Evolutionary conservation across 352 stramenopile species (phyloP), one percentile per base, ranked within the genome.

Genomic region (Halophytophthora batemanensis): DNA sequence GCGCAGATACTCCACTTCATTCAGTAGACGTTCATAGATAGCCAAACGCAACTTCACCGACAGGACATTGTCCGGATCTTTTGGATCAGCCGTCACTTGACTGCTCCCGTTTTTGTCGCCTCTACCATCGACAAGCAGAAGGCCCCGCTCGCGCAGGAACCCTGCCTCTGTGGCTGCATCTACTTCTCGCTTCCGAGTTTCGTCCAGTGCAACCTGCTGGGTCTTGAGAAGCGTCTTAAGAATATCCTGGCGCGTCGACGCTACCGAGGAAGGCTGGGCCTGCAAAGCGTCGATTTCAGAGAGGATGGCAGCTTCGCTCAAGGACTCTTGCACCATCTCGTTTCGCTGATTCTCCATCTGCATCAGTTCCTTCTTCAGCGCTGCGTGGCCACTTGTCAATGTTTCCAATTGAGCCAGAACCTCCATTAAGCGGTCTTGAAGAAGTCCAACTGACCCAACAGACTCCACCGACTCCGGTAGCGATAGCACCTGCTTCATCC

Each of bases 371-470:
- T 62, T 40, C 14, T 50, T 39, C 14, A 78, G 40, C 15, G 14
- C 44, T 2, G 47, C 29, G 15, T 67, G 72, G 12, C 53, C 44
- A 3, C 14, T 37, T 35, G 58, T 61, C 15, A 75, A 48, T 6
- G 45, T 36, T 21, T 72, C 69, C 0, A 85, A 23, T 43, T 74
- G 63, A 4, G 25, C 48, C 22, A 87, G 25, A 37, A 69, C 19
- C 2, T 44, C 36, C 2, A 35, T 35, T 12, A 79, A 34, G 2
- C 61, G 49, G 15, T 65, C 53, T 17, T 57, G 64, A 11, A 86
- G 53, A 28, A 73, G 60, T 4, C 58, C 36, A 1, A 64, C 45
- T 0, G 50, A 52, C n/a, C 58, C 36, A 10, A 67, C 33, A 6
- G 48, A 53, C 13, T 39, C 39, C 18, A 53, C 47, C 0, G 65